Base-by-base conservation (phyloP, 2,329 filamentous ascomycete species). In the Paecilomyces formosus region DNA sequence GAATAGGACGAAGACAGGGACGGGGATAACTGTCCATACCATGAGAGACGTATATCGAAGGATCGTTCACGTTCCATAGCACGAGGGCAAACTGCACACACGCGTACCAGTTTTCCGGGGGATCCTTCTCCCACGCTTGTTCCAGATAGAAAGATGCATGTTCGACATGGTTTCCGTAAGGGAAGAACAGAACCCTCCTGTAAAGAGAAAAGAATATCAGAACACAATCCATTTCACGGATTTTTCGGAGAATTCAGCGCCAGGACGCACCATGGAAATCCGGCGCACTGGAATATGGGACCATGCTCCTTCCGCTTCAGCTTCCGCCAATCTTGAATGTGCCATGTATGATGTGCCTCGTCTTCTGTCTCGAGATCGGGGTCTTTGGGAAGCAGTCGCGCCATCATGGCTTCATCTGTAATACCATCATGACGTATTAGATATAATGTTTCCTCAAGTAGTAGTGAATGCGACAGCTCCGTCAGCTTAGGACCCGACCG, bases 51-150 rank as follows among this genome's bases (percentile, higher is more conserved):
- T 88, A 91, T 66, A 97, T 83, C 62, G 86, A 86, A n/a, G 94
- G 93, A 67, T 97, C 91, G 70, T 93, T 90, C 53, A 88, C 88
- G 74, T 97, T 99, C 88, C 90, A 97, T 57, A 99, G 80, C 3
- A 97, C 93, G 54, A 99, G 81, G 59, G 90, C 88, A 74, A 99
- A 99, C 72, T 97, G 94, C 52, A 96, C 91, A 71, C 94, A 99
- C 67, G 91, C 93, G 74, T 92, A 94, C 91, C 93, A 99, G 71
- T 96, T 89, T 52, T 96, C 90, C 12, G 93, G 91, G 11, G 93
- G 83, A 61, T 88, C 81, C 24, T 74, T 73, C 30, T 90, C 88
- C 76, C 90, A 96, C 52, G 91, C 94, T 73, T 97, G 94, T 74
- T 99, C 94, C 22, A 99, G 85, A 74, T 97, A 99, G 72, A 99